Evolutionary conservation across 2,329 filamentous ascomycete species (phyloP), one percentile per base, ranked within the genome.

Genomic region (Fusarium falciforme): DNA sequence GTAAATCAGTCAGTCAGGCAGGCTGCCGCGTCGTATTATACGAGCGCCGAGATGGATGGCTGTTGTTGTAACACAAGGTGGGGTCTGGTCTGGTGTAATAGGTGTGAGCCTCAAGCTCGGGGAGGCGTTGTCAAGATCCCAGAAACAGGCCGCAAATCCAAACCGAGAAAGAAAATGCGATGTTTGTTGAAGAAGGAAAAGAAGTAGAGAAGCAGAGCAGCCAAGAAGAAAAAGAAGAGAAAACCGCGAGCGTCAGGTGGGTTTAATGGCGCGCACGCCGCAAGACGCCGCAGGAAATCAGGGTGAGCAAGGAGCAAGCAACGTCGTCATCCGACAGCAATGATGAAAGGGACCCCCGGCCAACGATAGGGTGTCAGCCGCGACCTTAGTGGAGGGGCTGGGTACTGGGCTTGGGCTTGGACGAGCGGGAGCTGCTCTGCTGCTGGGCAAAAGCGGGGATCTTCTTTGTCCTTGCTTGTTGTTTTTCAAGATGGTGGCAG

Each of bases 311-410:
- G 74, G 71, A 76, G 66, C 67, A 68, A 78, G 61, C 73, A 78
- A 78, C 76, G 76, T 78, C 76, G 76, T 78, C 76, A 78, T 78
- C 76, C 76, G 76, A 77, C 76, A 78, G 70, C 69, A 70, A 77
- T 61, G 68, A 70, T 76, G 69, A 75, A 74, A 77, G 75, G 75
- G 68, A 68, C 69, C 70, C 76, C 76, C 76, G 67, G 73, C 69
- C 74, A 77, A 36, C 58, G 67, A 75, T 76, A 74, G 71, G 74
- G 68, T 75, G 74, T 78, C 76, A 78, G 76, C 76, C 76, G 76
- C 73, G 73, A 76, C 72, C 76, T 70, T 74, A 68, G 71, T 71
- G 72, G 76, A 77, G 76, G 76, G 76, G 75, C 76, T 77, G 73
- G 72, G 47, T 52, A 52, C 47, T 52, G 47, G 47, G 47, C 47